These are phyloP conservation scores for Erodium chrysanthum DNA, from an alignment of 441 rosid species.

Conservation along the genomic window DNA sequence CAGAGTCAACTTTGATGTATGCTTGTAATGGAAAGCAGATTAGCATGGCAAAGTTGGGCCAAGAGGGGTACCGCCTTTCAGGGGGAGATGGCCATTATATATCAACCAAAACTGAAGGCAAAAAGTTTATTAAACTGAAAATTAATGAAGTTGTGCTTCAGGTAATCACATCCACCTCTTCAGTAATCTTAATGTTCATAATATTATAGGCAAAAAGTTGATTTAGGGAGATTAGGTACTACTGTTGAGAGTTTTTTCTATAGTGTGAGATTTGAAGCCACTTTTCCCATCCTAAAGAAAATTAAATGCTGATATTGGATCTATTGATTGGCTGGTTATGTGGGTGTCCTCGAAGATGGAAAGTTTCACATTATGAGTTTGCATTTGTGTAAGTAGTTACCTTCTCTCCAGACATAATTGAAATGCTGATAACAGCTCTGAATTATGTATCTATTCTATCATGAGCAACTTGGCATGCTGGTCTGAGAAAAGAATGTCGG, in stretches of 20 bases:
- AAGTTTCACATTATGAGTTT: background rate
- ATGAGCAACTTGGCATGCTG: background rate
- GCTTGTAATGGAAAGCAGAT: slow-evolving; percentile 79
- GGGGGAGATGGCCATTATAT: slow-evolving; percentile 76
- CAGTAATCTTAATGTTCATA: background rate
- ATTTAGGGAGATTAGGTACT: background rate
- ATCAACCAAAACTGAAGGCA: slow-evolving; percentile 78
- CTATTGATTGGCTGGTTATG: background rate
- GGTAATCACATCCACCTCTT: slow-evolving; percentile 37
- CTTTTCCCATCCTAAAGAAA: slow-evolving; percentile 1
- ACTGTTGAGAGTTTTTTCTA: background rate
- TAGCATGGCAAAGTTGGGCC: slow-evolving; percentile 78
- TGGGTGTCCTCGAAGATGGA: background rate
- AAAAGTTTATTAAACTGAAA: slow-evolving; percentile 75
- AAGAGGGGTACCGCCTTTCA: slow-evolving; percentile 43
- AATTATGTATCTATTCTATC: background rate
- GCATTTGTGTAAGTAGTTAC: background rate
- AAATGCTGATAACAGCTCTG: background rate
- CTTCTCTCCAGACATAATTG: background rate
- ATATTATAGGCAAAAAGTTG: background rate
- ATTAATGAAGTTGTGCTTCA: slow-evolving; percentile 76
- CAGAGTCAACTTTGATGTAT: slow-evolving; percentile 91
- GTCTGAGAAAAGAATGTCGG: background rate
- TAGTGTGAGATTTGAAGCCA: background rate
- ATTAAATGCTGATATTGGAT: background rate